These are phyloP conservation scores for Nemania sp. DNA, from an alignment of 2,329 filamentous ascomycete species.

Conservation along the genomic window DNA sequence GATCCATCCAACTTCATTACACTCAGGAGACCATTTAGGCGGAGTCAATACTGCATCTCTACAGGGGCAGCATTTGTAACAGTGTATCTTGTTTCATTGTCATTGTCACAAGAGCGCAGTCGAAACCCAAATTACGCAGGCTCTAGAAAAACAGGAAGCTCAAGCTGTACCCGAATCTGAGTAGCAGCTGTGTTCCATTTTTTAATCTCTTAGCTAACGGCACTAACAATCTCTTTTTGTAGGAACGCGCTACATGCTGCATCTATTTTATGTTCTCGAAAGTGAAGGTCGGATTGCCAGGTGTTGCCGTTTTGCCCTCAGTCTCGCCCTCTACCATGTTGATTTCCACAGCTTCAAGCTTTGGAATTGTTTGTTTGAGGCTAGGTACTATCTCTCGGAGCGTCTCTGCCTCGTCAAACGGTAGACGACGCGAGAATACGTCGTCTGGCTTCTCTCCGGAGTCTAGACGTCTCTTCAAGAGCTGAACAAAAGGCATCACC, in stretches of 20 bases:
- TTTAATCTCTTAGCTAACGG: no score
- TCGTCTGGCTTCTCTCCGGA: conserved; percentile 66
- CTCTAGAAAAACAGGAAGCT: no score
- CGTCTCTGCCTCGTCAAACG: conserved; percentile 81
- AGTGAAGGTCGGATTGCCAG: conserved; percentile 78
- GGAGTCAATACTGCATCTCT: no score
- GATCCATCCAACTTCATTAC: no score
- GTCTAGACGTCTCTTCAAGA: conserved; percentile 80
- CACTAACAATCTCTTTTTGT: neutral
- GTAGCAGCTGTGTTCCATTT: no score
- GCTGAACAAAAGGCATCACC: conserved; percentile 95
- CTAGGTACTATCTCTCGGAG: conserved; percentile 78
- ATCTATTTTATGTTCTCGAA: conserved; percentile 73
- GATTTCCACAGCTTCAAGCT: conserved; percentile 41
- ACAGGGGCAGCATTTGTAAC: no score
- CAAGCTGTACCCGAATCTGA: no score
- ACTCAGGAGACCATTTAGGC: no score
- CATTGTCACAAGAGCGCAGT: no score
- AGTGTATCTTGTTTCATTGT: no score
- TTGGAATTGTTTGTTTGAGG: conserved; percentile 69
- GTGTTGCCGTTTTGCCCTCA: conserved; percentile 63
- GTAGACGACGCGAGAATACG: conserved; percentile 82
- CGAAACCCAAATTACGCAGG: no score
- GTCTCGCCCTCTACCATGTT: conserved; percentile 56
- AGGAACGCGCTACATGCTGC: neutral